Evolutionary conservation across 345 rosid genomes (phyloP).

Genomic region (Linum lewisii): DNA sequence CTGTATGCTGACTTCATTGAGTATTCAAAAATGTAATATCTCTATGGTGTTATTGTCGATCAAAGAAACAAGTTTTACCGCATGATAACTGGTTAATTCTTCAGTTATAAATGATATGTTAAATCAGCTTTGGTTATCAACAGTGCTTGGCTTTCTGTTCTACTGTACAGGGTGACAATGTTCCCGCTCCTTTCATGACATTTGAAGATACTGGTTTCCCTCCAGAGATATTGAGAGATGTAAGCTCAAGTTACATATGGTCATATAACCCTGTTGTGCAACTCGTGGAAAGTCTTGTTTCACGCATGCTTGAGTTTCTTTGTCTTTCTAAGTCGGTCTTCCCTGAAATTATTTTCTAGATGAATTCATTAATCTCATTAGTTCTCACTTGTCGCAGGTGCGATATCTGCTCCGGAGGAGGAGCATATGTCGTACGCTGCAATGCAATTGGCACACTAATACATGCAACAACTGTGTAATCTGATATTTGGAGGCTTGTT

Average conservation of each 20-base stretch:
- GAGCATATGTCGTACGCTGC: slow-evolving; percentile 98
- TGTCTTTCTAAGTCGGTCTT: slow-evolving; percentile 12
- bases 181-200: slow-evolving; percentile 87
- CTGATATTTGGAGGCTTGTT: slow-evolving; percentile 75
- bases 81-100: neutral
- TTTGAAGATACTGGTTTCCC: slow-evolving; percentile 91
- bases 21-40: neutral
- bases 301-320: slow-evolving; percentile 17
- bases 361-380: slow-evolving; percentile 36
- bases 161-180: slow-evolving; percentile 68
- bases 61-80: neutral
- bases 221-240: slow-evolving; percentile 86
- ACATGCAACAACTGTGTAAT: slow-evolving; percentile 39
- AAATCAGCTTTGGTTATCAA: slow-evolving; percentile 1
- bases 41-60: neutral
- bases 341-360: neutral
- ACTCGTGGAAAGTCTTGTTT: slow-evolving; percentile 15
- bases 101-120: neutral
- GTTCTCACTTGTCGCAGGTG: slow-evolving; percentile 85
- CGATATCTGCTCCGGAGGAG: slow-evolving; percentile 92
- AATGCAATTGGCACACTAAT: slow-evolving; percentile 59
- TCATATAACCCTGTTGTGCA: slow-evolving; percentile 10
- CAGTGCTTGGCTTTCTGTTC: slow-evolving; percentile 12
- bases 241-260: slow-evolving; percentile 25
- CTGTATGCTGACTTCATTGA: slow-evolving; percentile 18